Percentiles rank a stretch among this genome's conserved stretches.
Evolutionary conservation across 176 grass and related monocot genomes (phyloP).

Genomic region (Areca catechu): DNA sequence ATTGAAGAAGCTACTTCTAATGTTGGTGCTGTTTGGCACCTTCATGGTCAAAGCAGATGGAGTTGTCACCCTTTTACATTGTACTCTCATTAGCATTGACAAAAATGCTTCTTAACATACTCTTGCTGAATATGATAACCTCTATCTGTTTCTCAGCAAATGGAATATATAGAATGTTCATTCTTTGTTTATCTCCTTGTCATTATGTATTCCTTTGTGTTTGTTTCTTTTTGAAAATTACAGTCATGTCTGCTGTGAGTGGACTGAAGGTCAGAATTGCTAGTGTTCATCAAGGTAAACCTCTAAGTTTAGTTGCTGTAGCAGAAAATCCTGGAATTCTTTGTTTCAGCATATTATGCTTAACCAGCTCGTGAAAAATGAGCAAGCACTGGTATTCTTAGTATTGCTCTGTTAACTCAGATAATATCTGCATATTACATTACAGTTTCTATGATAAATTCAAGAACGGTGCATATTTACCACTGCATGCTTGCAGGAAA

Average conservation of each 20-base stretch:
- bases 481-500: too few relatives aligned
- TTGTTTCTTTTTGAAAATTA: conserved; percentile 18
- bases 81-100: conserved; percentile 17
- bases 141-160: too few relatives aligned
- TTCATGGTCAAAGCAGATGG: conserved; percentile 88
- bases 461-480: too few relatives aligned
- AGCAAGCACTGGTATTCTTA: too few relatives aligned
- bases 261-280: conserved; percentile 85
- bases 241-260: conserved; percentile 98
- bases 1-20: conserved; percentile 79
- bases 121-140: too few relatives aligned
- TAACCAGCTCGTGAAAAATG: too few relatives aligned
- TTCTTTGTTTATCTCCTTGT: background rate
- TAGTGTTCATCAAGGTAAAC: conserved; percentile 79
- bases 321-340: too few relatives aligned
- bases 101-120: background rate
- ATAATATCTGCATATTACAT: too few relatives aligned
- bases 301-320: background rate
- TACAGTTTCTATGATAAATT: too few relatives aligned
- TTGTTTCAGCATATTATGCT: too few relatives aligned
- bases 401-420: too few relatives aligned
- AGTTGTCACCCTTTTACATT: conserved; percentile 57
- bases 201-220: conserved; percentile 28
- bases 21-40: conserved; percentile 90
- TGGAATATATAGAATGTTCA: too few relatives aligned